Percentiles rank a stretch among this genome's conserved stretches.
These are phyloP conservation scores for Exserohilum turcica DNA, from an alignment of 2,329 filamentous ascomycete species.

Conservation along the genomic window DNA sequence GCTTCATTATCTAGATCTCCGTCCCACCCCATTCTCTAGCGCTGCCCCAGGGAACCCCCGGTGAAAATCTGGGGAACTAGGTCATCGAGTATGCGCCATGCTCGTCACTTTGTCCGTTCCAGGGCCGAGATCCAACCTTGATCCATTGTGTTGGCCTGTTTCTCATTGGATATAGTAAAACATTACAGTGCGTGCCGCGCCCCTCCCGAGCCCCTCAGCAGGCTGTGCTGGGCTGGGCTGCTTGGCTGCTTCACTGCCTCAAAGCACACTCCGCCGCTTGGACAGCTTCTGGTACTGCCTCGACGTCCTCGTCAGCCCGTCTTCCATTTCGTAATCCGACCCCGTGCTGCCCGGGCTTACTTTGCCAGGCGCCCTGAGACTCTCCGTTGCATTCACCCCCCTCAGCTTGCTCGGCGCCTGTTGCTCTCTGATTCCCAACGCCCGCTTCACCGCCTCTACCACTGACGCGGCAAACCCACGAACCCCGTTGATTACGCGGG, in stretches of 20 bases:
- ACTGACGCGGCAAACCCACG: slow-evolving; percentile 8
- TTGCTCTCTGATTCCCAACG: slow-evolving; percentile 19
- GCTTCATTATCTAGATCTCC: not conserved
- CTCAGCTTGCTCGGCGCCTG: slow-evolving; percentile 19
- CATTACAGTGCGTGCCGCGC: too few species aligned
- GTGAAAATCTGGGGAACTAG: not conserved
- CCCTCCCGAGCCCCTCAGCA: too few species aligned
- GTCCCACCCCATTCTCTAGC: not conserved
- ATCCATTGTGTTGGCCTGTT: not conserved
- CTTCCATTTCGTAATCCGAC: slow-evolving; percentile 41
- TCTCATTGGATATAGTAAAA: not conserved
- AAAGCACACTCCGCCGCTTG: slow-evolving; percentile 47
- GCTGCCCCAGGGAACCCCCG: not conserved
- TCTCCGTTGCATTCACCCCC: slow-evolving; percentile 27
- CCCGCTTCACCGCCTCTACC: slow-evolving; percentile 8
- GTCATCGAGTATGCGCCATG: not conserved
- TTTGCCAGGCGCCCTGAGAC: slow-evolving; percentile 10
- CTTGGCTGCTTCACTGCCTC: not conserved
- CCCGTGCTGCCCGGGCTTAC: slow-evolving; percentile 32
- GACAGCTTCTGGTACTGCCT: slow-evolving; percentile 43
- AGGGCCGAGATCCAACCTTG: not conserved
- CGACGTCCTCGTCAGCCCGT: slow-evolving; percentile 40
- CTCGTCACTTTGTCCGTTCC: not conserved
- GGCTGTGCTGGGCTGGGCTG: too few species aligned
- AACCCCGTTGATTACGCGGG: not conserved